phyloP scores from a whole-genome alignment of 2,329 filamentous ascomycete genomes.

The Phialophora expanda region DNA sequence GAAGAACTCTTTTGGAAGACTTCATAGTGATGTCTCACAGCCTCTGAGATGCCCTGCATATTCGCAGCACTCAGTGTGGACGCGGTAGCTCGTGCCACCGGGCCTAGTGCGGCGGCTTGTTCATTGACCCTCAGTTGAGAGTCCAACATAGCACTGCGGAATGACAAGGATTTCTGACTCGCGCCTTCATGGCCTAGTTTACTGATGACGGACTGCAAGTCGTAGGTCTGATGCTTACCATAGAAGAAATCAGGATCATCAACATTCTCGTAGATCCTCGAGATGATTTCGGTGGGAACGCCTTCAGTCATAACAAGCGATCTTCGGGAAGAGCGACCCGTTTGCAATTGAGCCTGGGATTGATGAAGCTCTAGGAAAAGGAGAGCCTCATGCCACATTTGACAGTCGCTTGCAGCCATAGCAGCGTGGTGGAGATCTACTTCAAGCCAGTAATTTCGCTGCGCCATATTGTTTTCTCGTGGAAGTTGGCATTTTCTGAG shows the following conservation, averaged over 20 bases:
- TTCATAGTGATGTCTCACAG: conserved; percentile 59
- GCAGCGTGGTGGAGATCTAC: conserved; percentile 75
- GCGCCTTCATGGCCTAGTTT: conserved; percentile 89
- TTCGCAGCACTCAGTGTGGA: conserved; percentile 73
- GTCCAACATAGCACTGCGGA: conserved; percentile 89
- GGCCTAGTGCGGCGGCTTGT: conserved; percentile 58
- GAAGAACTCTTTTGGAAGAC: conserved; percentile 6
- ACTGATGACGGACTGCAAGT: conserved; percentile 75
- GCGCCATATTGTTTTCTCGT: conserved; percentile 76
- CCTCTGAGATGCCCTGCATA: conserved; percentile 82
- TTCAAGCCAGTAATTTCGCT: conserved; percentile 83
- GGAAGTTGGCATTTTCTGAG: conserved; percentile 79
- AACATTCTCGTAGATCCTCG: conserved; percentile 86
- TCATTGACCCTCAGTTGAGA: conserved; percentile 72
- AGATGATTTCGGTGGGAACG: conserved; percentile 70
- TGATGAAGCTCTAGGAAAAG: conserved; percentile 77
- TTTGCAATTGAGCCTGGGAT: conserved; percentile 57
- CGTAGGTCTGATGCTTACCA: conserved; percentile 79
- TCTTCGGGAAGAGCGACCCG: conserved; percentile 61
- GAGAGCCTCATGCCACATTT: conserved; percentile 85
- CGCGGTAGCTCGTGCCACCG: conserved; percentile 27
- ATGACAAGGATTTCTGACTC: conserved; percentile 83
- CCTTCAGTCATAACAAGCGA: conserved; percentile 64
- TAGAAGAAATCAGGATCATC: conserved; percentile 98
- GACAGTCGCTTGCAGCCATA: conserved; percentile 73